Percentiles rank a stretch among this genome's conserved stretches.
phyloP scores from a whole-genome alignment of 768 basidiomycete genomes.

The Phaeotremella skinneri region DNA sequence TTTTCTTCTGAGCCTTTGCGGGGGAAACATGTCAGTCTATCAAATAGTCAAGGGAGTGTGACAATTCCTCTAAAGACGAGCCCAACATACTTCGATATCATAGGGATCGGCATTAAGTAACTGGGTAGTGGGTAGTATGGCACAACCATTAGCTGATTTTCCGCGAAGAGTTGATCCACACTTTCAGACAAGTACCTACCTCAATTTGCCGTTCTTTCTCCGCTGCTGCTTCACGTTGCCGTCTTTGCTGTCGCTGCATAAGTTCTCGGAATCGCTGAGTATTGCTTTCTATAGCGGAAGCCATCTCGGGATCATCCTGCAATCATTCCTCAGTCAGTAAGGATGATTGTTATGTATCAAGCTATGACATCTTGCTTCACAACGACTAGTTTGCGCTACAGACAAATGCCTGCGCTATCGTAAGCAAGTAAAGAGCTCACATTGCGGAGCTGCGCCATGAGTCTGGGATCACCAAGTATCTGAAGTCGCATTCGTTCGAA shows the following conservation, averaged over 20 bases:
- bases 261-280: conserved; percentile 74
- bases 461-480: conserved; percentile 73
- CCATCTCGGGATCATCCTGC: conserved; percentile 79
- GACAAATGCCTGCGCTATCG: too few relatives aligned
- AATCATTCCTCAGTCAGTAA: too few relatives aligned
- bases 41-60: not conserved
- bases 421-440: too few relatives aligned
- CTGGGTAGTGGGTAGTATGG: conserved; percentile 56
- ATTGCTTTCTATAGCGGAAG: conserved; percentile 64
- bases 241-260: conserved; percentile 37
- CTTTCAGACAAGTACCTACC: conserved; percentile 17
- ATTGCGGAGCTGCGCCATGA: conserved; percentile 71
- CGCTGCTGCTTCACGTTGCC: conserved; percentile 45
- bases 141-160: too few relatives aligned
- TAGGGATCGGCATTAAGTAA: conserved; percentile 81
- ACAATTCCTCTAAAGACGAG: not conserved
- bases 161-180: not conserved
- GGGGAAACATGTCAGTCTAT: not conserved
- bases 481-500: conserved; percentile 88
- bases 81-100: conserved; percentile 66
- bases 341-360: conserved; percentile 2
- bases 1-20: conserved; percentile 69
- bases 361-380: not conserved
- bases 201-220: conserved; percentile 59
- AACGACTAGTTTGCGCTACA: too few relatives aligned